A percentile compares a stretch with the other conserved stretches of the same genome.
Evolutionary conservation across 805 yeast species (phyloP).

Genomic region (Yamadazyma sp.): DNA sequence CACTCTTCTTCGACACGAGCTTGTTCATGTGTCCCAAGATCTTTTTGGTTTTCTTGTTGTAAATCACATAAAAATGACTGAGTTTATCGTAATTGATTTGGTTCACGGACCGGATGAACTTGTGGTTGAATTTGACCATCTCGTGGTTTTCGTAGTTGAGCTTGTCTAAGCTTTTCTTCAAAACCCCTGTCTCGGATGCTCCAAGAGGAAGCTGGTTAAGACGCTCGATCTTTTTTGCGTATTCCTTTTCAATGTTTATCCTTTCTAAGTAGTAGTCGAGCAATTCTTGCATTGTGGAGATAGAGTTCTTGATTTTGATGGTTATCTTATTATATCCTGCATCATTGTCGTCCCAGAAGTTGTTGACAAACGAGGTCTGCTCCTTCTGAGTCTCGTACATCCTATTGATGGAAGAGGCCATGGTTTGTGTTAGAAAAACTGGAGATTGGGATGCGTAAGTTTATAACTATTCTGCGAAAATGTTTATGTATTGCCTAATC

Average conservation of each 20-base stretch:
- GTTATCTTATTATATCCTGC: conserved; percentile 60
- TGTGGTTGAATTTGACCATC: conserved; percentile 56
- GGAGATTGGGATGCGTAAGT: conserved; percentile 4
- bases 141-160: conserved; percentile 58
- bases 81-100: conserved; percentile 50
- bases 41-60: conserved; percentile 54
- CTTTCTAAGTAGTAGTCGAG: conserved; percentile 40
- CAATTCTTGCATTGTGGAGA: conserved; percentile 48
- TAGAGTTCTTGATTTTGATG: conserved; percentile 57
- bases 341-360: conserved; percentile 62
- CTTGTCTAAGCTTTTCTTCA: conserved; percentile 58
- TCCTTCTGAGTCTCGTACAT: conserved; percentile 4
- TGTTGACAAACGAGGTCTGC: conserved; percentile 39
- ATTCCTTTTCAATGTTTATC: conserved; percentile 70
- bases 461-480: conserved; percentile 5
- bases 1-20: conserved; percentile 47
- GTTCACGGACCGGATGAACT: conserved; percentile 52
- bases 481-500: conserved; percentile 14
- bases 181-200: conserved; percentile 55
- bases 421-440: neutral
- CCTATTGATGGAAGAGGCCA: conserved; percentile 3
- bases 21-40: conserved; percentile 58
- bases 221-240: conserved; percentile 52
- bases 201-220: conserved; percentile 53
- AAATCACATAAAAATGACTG: conserved; percentile 48